Evolutionary conservation across 495 filamentous ascomycete genomes (phyloP), one percentile per base, ranked within the genome.

Genomic region (Podospora comata): DNA sequence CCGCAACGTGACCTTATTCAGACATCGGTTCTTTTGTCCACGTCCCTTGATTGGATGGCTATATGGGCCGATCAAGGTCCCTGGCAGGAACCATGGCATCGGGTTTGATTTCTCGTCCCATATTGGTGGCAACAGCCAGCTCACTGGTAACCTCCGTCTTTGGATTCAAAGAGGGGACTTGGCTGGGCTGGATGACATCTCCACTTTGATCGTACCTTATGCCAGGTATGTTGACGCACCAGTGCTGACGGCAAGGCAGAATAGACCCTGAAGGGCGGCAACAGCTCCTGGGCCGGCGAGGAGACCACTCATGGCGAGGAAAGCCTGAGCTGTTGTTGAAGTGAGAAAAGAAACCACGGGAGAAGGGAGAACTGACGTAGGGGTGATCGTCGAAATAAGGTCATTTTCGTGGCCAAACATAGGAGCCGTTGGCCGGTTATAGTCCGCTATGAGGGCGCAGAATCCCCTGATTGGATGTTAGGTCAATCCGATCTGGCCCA

Each of bases 341-440:
- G 39, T 16, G 39, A 48, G 59, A 61, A 61, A 55, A 57, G 23
- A 56, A 30, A 57, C 23, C 54, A 4, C 0, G 30, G 30, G 30
- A 23, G 20, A 23, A 23, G 15, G 11, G 32, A 60, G 30, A 66
- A 60, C 54, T 66, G 65, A 66, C 65, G 65, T 60, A 66, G 65
- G 26, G 28, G 19, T 3, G 34, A 19, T 34, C 61, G 61, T 48
- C 61, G 48, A 63, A 63, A 63, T 63, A 63, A 63, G 61, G 20
- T 32, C 4, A 63, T 63, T 63, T 63, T 16, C 7, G n/a, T 48
- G 30, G 30, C 61, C 61, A 63, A 63, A 19, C 30, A 2, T 19
- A 63, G 34, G n/a, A 32, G 61, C 27, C 23, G 55, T 60, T 57
- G 65, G 34, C 30, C 67, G 67, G 67, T 68, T 68, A 59, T 1